Evolutionary conservation across 2,329 filamentous ascomycete genomes (phyloP).

Genomic region (Exophiala alcalophila): DNA sequence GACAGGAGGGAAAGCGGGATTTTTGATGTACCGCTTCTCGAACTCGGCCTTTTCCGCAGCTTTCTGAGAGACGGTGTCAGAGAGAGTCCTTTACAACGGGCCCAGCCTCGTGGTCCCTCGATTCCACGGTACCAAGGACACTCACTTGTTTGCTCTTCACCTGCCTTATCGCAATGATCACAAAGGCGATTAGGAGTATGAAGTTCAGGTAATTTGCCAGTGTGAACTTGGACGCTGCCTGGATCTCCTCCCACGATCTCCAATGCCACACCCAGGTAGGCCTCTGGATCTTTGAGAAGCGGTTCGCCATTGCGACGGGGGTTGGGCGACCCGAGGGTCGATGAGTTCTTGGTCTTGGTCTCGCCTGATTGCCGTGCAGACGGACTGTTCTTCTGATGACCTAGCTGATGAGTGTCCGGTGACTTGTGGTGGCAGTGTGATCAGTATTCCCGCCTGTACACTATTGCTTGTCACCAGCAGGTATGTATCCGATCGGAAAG

Average conservation of each 20-base stretch:
- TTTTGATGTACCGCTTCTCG: slow-evolving; percentile 25
- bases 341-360: no score
- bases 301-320: slow-evolving; percentile 10
- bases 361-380: not conserved
- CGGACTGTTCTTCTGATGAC: slow-evolving; percentile 3
- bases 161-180: slow-evolving; percentile 21
- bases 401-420: slow-evolving; percentile 7
- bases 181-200: slow-evolving; percentile 23
- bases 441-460: no score
- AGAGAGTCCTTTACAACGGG: no score
- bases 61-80: no score
- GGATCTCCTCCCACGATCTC: slow-evolving; percentile 26
- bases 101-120: no score
- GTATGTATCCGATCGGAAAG: not conserved
- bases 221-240: slow-evolving; percentile 23
- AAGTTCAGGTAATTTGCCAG: slow-evolving; percentile 26
- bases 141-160: slow-evolving; percentile 16
- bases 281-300: slow-evolving; percentile 32
- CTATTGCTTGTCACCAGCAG: not conserved
- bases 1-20: slow-evolving; percentile 32
- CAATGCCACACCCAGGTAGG: slow-evolving; percentile 26
- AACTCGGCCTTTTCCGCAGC: slow-evolving; percentile 19
- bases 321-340: not conserved
- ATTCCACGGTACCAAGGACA: no score
- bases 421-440: no score